Evolutionary conservation across 257 asterid species (phyloP).

Genomic region (Primulina tabacum): DNA sequence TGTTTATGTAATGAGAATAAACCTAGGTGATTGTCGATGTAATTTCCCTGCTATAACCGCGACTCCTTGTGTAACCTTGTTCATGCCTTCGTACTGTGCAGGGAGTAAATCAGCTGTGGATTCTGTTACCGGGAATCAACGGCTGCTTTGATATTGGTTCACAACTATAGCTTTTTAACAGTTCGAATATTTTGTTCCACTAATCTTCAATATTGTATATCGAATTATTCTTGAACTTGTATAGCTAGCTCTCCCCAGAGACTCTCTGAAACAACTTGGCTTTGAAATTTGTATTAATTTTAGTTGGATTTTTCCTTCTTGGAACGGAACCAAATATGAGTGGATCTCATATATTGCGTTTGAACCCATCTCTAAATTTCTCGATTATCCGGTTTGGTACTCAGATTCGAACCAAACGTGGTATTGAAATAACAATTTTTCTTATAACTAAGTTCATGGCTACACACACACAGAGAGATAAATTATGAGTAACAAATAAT

Average conservation of each 20-base stretch:
- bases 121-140: conserved; percentile 84
- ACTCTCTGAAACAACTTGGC: background rate
- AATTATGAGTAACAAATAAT: too few relatives aligned
- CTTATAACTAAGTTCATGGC: too few relatives aligned
- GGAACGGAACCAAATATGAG: too few relatives aligned
- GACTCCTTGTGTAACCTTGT: background rate
- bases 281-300: background rate
- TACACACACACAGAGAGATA: too few relatives aligned
- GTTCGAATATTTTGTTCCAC: background rate
- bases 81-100: conserved; percentile 21
- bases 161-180: background rate
- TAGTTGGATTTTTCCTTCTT: background rate
- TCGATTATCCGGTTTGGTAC: too few relatives aligned
- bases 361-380: too few relatives aligned
- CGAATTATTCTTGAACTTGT: background rate
- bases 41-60: background rate
- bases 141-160: conserved; percentile 54
- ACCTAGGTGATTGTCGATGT: background rate
- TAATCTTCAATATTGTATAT: background rate
- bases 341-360: too few relatives aligned
- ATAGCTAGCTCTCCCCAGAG: background rate
- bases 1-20: background rate
- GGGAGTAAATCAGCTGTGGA: conserved; percentile 76
- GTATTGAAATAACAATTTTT: too few relatives aligned
- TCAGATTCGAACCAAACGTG: too few relatives aligned